Percentiles rank a stretch among this genome's conserved stretches.
Conservation (phyloP, 192 early-diverging fungal species). For the Umbelopsis isabellina region DNA sequence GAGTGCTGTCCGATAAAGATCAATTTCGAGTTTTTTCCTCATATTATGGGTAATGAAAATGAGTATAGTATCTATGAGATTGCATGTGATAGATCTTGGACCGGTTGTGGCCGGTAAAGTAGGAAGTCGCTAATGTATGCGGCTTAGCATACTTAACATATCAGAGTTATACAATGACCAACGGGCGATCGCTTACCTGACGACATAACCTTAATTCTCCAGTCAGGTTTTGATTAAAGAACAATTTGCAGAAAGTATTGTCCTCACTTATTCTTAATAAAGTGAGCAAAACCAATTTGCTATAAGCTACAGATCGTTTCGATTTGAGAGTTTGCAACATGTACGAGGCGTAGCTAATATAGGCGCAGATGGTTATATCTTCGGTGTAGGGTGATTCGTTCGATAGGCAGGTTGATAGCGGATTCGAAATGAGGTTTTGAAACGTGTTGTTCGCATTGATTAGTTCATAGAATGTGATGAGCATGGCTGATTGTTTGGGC, state of each 20-base stretch:
- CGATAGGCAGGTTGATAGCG: constrained; percentile 30
- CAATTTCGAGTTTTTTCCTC: constrained; percentile 54
- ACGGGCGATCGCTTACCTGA: constrained; percentile 37
- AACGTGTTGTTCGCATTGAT: constrained; percentile 44
- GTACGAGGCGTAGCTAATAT: constrained; percentile 55
- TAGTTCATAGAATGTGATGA: constrained; percentile 54
- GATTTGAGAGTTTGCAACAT: constrained; percentile 53
- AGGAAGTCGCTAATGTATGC: constrained; percentile 44
- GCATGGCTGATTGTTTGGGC: constrained; percentile 41
- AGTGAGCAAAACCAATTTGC: constrained; percentile 48
- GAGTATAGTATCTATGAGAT: constrained; percentile 49
- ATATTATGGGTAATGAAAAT: constrained; percentile 60
- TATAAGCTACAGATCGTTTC: constrained; percentile 46
- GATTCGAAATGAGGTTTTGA: constrained; percentile 33
- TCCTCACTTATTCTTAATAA: constrained; percentile 50
- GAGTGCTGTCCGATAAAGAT: constrained; percentile 40
- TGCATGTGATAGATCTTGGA: constrained; percentile 43
- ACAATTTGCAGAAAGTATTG: constrained; percentile 30
- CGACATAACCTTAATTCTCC: constrained; percentile 38
- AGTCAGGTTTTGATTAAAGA: constrained; percentile 31
- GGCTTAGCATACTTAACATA: not conserved
- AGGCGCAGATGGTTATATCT: constrained; percentile 35
- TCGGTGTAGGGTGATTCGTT: constrained; percentile 2
- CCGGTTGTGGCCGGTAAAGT: constrained; percentile 45
- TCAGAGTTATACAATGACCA: constrained; percentile 7